Base-by-base conservation (phyloP, 805 yeast species). In the Yamadazyma nakazawae region DNA sequence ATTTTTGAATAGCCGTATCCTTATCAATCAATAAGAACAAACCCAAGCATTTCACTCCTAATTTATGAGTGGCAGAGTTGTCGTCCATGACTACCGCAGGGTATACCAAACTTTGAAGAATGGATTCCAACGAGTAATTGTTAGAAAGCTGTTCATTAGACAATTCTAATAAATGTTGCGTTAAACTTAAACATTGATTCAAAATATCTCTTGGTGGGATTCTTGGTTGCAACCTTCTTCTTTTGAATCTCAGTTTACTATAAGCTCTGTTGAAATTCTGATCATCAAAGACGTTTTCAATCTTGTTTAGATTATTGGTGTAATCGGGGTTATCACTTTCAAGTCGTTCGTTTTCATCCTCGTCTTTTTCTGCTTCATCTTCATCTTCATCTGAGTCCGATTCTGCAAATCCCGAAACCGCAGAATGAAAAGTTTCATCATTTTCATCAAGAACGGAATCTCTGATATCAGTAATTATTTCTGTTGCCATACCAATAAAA, bases 401-500 rank as follows among this genome's bases (percentile, higher is more conserved):
- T 7, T 51, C 52, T 18, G 50, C 56, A 38, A 72, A 58, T 17
- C 65, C 68, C 5, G 74, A 71, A 21, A 68, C 66, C 1, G 79
- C 79, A 11, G 80, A 71, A 44, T 67, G 75, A 49, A 78, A 68
- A 50, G 81, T 79, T 45, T 74, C 80, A 19, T 66, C 74, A 17
- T 63, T 60, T 41, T 76, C 82, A 34, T 70, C 75, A 43, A 61
- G 56, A 26, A 74, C 78, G 8, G 82, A 75, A 62, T 90, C 97
- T 60, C 88, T 79, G 42, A 91, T 74, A 70, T 91, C 97, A 36
- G 88, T 82, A 34, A 90, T 82, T 14, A 89, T 80, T 70, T 92
- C 97, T n/a, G 85, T 79, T 16, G 86, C 76, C 81, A 89, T 84
- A 32, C 87, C 81, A 21, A 88, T 79, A 60, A 91, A 91, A 68